A percentile compares a stretch with the other conserved stretches of the same genome.
Conservation (phyloP, 495 filamentous ascomycete genomes). For the Hypomontagnella submonticulosa region DNA sequence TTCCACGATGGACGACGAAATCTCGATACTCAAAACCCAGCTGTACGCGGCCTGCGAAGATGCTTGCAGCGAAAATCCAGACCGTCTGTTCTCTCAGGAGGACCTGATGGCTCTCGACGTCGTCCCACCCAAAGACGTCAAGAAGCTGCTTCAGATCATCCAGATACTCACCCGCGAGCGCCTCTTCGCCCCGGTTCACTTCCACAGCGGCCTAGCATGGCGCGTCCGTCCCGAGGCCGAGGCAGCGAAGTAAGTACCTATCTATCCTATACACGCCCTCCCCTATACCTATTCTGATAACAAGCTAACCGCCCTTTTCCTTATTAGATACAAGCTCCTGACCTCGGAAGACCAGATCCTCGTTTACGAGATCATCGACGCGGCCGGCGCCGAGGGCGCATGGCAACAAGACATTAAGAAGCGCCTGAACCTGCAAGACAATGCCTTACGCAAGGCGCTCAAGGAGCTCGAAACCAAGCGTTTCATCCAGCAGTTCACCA, state of each 20-base stretch:
- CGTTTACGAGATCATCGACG: conserved; percentile 87
- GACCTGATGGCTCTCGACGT: conserved; percentile 71
- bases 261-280: neutral
- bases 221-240: conserved; percentile 72
- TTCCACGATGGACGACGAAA: conserved; percentile 44
- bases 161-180: conserved; percentile 73
- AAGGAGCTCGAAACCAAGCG: conserved; percentile 76
- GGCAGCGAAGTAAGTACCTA: conserved; percentile 72
- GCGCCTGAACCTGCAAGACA: conserved; percentile 80
- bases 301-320: conserved; percentile 5
- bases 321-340: conserved; percentile 70
- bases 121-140: conserved; percentile 68
- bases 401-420: conserved; percentile 85
- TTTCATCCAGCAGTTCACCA: conserved; percentile 68
- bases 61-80: conserved; percentile 49
- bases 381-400: conserved; percentile 80
- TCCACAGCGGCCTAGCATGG: conserved; percentile 70
- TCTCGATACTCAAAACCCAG: conserved; percentile 37
- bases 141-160: conserved; percentile 67
- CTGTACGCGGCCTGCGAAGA: conserved; percentile 46
- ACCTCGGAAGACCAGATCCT: conserved; percentile 74
- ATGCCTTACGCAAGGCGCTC: conserved; percentile 76
- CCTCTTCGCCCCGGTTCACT: conserved; percentile 69
- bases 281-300: neutral
- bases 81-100: conserved; percentile 72